Percentiles rank a stretch among this genome's conserved stretches.
Conservation (phyloP, 345 rosid species). For the Euphorbia pulcherrima region DNA sequence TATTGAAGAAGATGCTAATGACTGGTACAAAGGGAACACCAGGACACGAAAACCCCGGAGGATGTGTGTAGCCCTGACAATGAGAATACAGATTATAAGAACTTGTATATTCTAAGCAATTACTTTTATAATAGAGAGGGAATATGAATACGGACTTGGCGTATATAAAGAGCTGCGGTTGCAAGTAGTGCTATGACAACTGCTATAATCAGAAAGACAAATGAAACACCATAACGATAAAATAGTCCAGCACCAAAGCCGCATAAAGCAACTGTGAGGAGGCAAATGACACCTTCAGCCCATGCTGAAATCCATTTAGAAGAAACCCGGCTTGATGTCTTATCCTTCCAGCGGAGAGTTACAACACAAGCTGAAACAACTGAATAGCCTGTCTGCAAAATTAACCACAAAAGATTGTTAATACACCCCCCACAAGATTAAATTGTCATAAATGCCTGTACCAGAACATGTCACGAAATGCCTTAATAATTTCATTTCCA, state of each 20-base stretch:
- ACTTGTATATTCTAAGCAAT: too few species aligned
- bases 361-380: conserved; percentile 94
- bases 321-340: conserved; percentile 40
- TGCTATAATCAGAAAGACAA: conserved; percentile 42
- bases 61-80: conserved; percentile 51
- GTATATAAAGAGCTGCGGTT: conserved; percentile 52
- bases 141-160: conserved; percentile 55
- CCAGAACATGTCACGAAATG: conserved; percentile 1
- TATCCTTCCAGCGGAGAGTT: conserved; percentile 74
- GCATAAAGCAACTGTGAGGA: conserved; percentile 58
- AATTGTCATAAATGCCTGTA: conserved; percentile 7
- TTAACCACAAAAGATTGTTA: conserved; percentile 3
- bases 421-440: neutral
- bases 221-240: conserved; percentile 58
- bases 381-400: conserved; percentile 89
- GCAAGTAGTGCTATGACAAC: conserved; percentile 53
- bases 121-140: neutral
- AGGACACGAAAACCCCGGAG: conserved; percentile 81
- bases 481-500: neutral
- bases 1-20: conserved; percentile 80
- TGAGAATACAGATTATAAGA: neutral
- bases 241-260: conserved; percentile 67
- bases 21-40: conserved; percentile 79
- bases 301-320: conserved; percentile 53
- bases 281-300: conserved; percentile 76